Conservation (phyloP, 1,284 basidiomycete species). For the Takashimella koratensis region DNA sequence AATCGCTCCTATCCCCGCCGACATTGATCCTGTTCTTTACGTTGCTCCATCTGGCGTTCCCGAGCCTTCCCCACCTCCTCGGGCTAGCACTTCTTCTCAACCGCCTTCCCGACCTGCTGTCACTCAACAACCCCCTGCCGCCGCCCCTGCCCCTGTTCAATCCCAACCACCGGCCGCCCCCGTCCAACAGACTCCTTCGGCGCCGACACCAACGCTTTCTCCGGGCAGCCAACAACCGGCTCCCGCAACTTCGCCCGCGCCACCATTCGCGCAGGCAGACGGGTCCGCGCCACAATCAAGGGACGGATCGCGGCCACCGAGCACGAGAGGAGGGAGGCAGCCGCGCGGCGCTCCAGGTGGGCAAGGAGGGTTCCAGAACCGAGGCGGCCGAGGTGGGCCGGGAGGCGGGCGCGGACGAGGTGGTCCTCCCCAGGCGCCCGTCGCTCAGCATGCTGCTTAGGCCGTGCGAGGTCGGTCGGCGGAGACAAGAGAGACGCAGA, state of each 20-base stretch:
- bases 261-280: not conserved
- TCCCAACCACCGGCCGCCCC: constrained; percentile 2
- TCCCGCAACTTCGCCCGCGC: not conserved
- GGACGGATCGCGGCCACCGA: not conserved
- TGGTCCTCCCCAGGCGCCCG: not conserved
- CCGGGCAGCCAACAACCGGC: not conserved
- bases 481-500: too few relatives aligned
- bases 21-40: constrained; percentile 89
- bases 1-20: constrained; percentile 90
- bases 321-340: not conserved
- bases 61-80: constrained; percentile 19
- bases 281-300: not conserved
- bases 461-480: too few relatives aligned
- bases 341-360: not conserved
- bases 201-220: not conserved
- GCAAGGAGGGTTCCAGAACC: not conserved
- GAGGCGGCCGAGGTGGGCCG: not conserved
- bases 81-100: constrained; percentile 9
- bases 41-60: constrained; percentile 57
- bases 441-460: not conserved
- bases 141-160: not conserved
- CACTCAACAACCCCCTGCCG: not conserved
- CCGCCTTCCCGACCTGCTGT: constrained; percentile 11
- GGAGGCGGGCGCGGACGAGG: constrained; percentile 5
- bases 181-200: too few relatives aligned